Evolutionary conservation across 371 early-diverging fungal genomes (phyloP), one percentile per base, ranked within the genome.

Genomic region (Mucor irregularis): DNA sequence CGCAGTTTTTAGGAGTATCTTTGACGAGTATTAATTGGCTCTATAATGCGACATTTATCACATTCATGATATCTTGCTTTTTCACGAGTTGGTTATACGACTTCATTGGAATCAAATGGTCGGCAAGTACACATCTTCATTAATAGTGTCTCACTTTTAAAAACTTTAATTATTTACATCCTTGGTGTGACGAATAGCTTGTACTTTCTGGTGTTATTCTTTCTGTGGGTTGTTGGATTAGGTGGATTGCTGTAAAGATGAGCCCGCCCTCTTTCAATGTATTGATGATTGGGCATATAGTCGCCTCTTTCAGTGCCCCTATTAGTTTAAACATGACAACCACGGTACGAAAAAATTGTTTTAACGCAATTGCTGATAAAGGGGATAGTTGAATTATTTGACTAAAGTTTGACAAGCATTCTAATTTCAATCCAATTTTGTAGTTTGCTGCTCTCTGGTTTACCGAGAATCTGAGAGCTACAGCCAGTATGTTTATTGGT

Each of bases 251-350:
- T 47, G 73, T 81, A 25, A 73, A 58, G 42, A 58, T 53, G 17
- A 71, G 45, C 25, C 67, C 64, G 35, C 74, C 73, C 21, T 72
- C 66, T 29, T 78, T 62, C 71, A 68, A 78, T 13, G 43, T 86
- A 14, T 68, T 80, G 29, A 66, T 83, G 67, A 13, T 81, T 28
- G 88, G 87, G 1, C 88, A 88, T 58, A 62, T 83, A 10, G 56
- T 89, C 26, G 78, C 80, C 11, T 84, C 82, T 8, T 46, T 80
- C 14, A 82, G 82, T 16, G 76, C 80, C 39, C 88, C 88, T 2
- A 77, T 89, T 56, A 74, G 85, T 29, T 55, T 87, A 24, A 82
- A 86, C 38, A 74, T 78, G 7, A 83, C 77, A 55, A 81, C 85
- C 24, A 78, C 60, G 64, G 77, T 74, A 74, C 24, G 29, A 1